Base-by-base conservation (phyloP, 345 rosid species). In the Brassica nigra region DNA sequence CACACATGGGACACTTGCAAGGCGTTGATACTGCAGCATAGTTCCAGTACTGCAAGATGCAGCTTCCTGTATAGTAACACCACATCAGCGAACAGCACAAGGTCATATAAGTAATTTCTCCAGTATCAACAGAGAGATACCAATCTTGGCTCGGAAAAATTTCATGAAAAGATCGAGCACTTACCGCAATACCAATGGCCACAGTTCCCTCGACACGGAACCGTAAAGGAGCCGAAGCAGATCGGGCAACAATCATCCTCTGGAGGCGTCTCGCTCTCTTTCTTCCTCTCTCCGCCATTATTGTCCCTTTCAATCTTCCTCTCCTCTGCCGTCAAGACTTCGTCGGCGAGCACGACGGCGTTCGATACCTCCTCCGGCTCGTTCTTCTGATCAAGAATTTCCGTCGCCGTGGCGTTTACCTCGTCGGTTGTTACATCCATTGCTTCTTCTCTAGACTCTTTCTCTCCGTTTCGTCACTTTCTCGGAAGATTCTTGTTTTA, bases 161-260 rank as follows among this genome's bases (percentile, higher is more conserved):
- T 30, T 39, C 5, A 39, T 39, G 9, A 39, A 14, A 9, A 44
- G 52, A 44, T 44, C 57, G 5, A 76, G 31, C 8, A 86, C 85
- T 81, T 42, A 94, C 97, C 98, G 80, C 97, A 94, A 84, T 82
- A 94, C 98, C 98, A 94, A 84, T 94, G 98, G 57, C 96, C 91
- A 80, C 98, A 94, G 76, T 81, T 85, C 58, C 96, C 85, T 62
- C 83, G 85, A 83, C 97, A 92, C 27, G 97, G 89, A 78, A 94
- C 76, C 59, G 84, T 68, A 80, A 87, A 94, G 62, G 87, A 71
- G 20, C 90, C 86, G 74, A 90, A 92, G 78, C 94, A 94, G 79
- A 94, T 90, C 15, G 97, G 95, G 66, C 97, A 92, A 57, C 89
- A 82, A 78, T 94, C 98, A 55, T 92, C 98, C 3, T 78, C 84